Evolutionary conservation across 148 eudicot genomes (phyloP).

Genomic region (Mesembryanthemum crystallinum): DNA sequence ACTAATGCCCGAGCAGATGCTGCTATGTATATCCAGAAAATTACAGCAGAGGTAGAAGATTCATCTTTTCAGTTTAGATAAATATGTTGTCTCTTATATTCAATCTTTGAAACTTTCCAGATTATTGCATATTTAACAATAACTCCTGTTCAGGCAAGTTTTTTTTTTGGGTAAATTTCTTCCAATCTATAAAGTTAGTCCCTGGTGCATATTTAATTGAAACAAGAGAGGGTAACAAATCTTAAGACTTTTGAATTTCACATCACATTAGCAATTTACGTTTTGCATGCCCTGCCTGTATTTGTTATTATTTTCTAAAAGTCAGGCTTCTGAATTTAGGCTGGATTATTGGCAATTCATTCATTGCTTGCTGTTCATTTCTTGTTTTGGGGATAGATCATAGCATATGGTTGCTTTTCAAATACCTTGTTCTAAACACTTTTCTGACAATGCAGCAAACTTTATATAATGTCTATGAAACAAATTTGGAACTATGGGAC

Average conservation of each 20-base stretch:
- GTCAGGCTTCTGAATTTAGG: background rate
- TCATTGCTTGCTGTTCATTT: background rate
- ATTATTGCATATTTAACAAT: background rate
- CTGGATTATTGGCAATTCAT: background rate
- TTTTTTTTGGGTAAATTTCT: background rate
- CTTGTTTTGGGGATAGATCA: background rate
- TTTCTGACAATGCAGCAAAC: conserved; percentile 51
- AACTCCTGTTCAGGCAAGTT: background rate
- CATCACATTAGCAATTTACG: background rate
- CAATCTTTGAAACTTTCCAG: background rate
- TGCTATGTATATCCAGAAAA: conserved; percentile 49
- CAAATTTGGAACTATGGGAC: conserved; percentile 59
- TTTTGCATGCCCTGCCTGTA: background rate
- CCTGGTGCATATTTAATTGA: background rate
- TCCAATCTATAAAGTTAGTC: background rate
- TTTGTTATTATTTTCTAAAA: background rate
- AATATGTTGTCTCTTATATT: background rate
- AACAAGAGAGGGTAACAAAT: too few relatives aligned
- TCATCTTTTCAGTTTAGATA: background rate
- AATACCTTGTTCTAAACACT: conserved; percentile 10
- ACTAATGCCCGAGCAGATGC: conserved; percentile 76
- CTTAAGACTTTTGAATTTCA: background rate
- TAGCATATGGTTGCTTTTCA: background rate
- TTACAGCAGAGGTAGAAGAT: conserved; percentile 56
- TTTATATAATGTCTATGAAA: conserved; percentile 66